phyloP scores from a whole-genome alignment of 2,329 filamentous ascomycete species.

The Remersonia thermophila region DNA sequence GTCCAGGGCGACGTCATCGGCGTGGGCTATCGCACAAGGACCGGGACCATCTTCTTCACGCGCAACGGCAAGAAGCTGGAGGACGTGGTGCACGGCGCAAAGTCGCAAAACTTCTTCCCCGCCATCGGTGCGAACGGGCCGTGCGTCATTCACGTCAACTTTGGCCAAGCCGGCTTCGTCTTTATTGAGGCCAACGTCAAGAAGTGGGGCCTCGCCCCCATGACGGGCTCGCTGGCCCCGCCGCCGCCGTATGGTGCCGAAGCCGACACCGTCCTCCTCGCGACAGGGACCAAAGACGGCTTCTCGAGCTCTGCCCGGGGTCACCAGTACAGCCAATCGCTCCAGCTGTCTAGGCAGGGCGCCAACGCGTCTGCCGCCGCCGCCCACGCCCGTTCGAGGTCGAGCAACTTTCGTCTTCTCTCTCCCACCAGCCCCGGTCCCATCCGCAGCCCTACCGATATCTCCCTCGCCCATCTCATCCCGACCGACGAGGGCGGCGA shows the following conservation, averaged over 20 bases:
- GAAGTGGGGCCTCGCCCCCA: slow-evolving; percentile 96
- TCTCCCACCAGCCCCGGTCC: slow-evolving; percentile 79
- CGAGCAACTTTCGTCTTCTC: slow-evolving; percentile 64
- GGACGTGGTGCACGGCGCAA: slow-evolving; percentile 84
- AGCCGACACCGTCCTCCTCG: slow-evolving; percentile 88
- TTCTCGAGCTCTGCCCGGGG: slow-evolving; percentile 30
- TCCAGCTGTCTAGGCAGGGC: slow-evolving; percentile 28
- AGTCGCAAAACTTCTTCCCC: slow-evolving; percentile 93
- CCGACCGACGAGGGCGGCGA: slow-evolving; percentile 62
- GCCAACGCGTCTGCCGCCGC: slow-evolving; percentile 30
- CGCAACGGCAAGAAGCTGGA: slow-evolving; percentile 96
- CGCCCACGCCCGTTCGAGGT: slow-evolving; percentile 57
- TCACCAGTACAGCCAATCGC: slow-evolving; percentile 36
- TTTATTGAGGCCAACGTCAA: slow-evolving; percentile 99
- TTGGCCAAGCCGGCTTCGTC: slow-evolving; percentile 94
- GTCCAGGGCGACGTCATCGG: slow-evolving; percentile 94
- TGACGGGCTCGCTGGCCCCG: slow-evolving; percentile 87
- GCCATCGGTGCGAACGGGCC: slow-evolving; percentile 94
- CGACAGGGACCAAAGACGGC: slow-evolving; percentile 60
- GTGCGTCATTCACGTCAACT: slow-evolving; percentile 87
- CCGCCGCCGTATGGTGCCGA: slow-evolving; percentile 95
- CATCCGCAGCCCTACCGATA: slow-evolving; percentile 83
- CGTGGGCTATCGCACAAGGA: slow-evolving; percentile 86
- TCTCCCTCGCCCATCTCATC: slow-evolving; percentile 78
- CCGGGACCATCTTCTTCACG: slow-evolving; percentile 93